Evolutionary conservation across 768 basidiomycete genomes (phyloP), one percentile per base, ranked within the genome.

Genomic region (Lepiota brunneoincarnata): DNA sequence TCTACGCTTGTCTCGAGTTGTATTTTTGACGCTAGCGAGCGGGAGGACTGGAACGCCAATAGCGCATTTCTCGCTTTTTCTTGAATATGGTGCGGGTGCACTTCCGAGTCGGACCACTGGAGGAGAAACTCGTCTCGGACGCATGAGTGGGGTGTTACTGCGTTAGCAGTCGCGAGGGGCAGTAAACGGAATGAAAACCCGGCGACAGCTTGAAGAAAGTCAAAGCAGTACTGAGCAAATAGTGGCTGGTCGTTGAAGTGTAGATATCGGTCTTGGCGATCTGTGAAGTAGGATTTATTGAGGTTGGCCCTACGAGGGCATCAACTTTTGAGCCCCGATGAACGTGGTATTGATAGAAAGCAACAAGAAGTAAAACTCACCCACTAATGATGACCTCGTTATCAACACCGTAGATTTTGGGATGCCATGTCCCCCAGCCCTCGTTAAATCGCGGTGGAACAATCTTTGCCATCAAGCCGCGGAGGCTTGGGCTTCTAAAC

Each of bases 371-470:
- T 10, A 28, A 2, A n/a, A 73, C 76, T 46, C 54, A 96, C 96
- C 97, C 97, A 61, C 85, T 92, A 56, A 99, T 84, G 67, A 99
- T 84, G 39, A 99, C 79, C 49, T 95, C 85, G 64, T 98, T 87
- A 66, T 99, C 97, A 0, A 81, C 87, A 17, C 93, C 93, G 64
- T 99, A 99, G 52, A 94, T 80, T 70, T 99, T 99, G 3, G 92
- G 88, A 67, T 98, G 97, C 95, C 95, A 98, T 1, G 95, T 93
- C 0, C 95, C 96, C 91, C 94, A 98, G 1, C 95, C 97, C 72
- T 99, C 97, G 62, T 99, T 96, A 71, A 93, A 97, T 50, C 97
- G 78, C 20, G 90, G 87, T 6, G 97, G 97, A 6, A 98, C 86
- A 24, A 96, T 56, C 51, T 76, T 80, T 26, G 89, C 82, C 67